Percentiles rank a stretch among this genome's conserved stretches.
Conservation (phyloP, 2,329 filamentous ascomycete species). For the Emmonsia crescens region DNA sequence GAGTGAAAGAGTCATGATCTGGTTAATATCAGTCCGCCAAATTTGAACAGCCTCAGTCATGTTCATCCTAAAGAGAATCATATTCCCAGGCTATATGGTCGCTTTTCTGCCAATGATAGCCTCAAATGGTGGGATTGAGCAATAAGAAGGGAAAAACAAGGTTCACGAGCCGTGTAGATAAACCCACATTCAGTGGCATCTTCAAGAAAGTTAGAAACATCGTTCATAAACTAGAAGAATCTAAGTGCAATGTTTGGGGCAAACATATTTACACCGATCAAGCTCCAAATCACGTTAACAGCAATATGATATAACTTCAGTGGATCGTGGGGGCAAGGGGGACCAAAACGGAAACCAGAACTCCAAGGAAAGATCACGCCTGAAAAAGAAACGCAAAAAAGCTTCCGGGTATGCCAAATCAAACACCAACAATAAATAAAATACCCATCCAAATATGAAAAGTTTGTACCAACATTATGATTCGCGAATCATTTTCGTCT, state of each 20-base stretch:
- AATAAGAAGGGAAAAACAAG: too few relatives aligned
- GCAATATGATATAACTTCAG: neutral
- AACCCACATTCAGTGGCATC: neutral
- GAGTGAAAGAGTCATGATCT: neutral
- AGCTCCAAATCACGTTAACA: neutral
- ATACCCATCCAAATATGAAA: neutral
- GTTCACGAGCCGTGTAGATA: neutral
- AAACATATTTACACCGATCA: neutral
- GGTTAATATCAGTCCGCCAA: neutral
- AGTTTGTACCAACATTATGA: conserved; percentile 14
- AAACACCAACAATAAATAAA: neutral
- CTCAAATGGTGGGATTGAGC: neutral
- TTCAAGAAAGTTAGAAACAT: conserved; percentile 4
- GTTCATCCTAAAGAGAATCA: neutral
- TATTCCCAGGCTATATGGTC: neutral
- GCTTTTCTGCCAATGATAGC: neutral
- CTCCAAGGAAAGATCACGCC: conserved; percentile 10
- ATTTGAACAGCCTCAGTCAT: neutral
- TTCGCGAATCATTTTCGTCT: conserved; percentile 26
- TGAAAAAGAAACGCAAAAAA: conserved; percentile 4
- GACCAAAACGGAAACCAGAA: conserved; percentile 17
- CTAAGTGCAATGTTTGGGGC: conserved; percentile 7
- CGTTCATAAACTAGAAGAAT: conserved; percentile 4
- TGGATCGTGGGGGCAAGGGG: conserved; percentile 5
- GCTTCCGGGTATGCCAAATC: neutral